Base-by-base conservation (phyloP, 2,329 filamentous ascomycete species). In the Ophiosphaerella korrae region DNA sequence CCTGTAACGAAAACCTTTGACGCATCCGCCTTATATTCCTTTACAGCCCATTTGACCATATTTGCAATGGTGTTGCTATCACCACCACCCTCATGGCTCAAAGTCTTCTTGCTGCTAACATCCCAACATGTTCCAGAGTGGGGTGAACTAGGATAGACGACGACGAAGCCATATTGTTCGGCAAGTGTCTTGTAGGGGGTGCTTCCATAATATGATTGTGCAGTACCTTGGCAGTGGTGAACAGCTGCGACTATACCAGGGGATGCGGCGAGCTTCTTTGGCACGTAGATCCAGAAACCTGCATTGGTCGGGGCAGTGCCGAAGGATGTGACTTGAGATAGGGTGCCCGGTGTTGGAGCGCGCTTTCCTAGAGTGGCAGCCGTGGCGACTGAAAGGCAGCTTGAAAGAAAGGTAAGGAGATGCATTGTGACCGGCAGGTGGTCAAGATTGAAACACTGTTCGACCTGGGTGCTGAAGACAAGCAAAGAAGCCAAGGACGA, bases 161-260 rank as follows among this genome's bases (percentile, higher is more conserved):
- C 80, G 37, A 87, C 84, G 66, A 82, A 86, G 39, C 82, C 84
- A 53, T 85, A 77, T 52, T 77, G 69, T 58, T 81, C 79, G 9
- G 84, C 80, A 7, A 84, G 72, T 1, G 74, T 73, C 16, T 81
- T 79, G 66, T 82, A 87, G 11, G 80, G 79, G 5, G 80, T 81
- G 29, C 75, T 76, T 3, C 63, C 66, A 68, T 79, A 83, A 71
- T 33, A 77, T 2, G 77, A 77, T 24, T 76, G 72, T 2, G 80
- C 84, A 2, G 77, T 78, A 23, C 84, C 83, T 41, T 77, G 76
- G 71, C 84, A 86, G 76, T 80, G 84, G 70, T 86, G 84, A 3
- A 72, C 49, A 12, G 80, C 83, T 35, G 84, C 82, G 12, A 85
- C 68, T 37, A 85, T 74, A 2, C 79, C 77, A 0, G 83, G 82